Percentiles rank a stretch among this genome's conserved stretches.
These are phyloP conservation scores for Pyrrhoderma noxium DNA, from an alignment of 1,284 basidiomycete genomes.

Conservation along the genomic window DNA sequence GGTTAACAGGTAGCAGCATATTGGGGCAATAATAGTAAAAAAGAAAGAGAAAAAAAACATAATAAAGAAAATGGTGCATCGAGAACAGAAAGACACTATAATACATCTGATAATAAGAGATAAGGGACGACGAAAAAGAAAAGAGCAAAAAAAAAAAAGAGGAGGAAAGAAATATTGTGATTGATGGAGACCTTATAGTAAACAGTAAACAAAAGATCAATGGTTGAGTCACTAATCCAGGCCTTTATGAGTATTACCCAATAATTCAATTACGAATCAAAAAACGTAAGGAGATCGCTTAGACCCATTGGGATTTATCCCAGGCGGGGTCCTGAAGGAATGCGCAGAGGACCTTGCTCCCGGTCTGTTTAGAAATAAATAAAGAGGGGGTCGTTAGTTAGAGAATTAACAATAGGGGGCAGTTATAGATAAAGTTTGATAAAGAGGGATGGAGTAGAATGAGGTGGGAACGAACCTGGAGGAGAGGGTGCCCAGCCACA, in stretches of 20 bases:
- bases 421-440: too few species aligned
- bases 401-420: too few species aligned
- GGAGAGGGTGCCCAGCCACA: constrained; percentile 92
- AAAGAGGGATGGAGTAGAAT: background rate
- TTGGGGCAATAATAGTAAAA: background rate
- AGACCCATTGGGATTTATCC: constrained; percentile 74
- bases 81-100: constrained; percentile 7
- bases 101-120: constrained; percentile 3
- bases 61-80: background rate
- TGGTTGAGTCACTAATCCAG: too few species aligned
- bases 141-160: background rate
- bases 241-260: too few species aligned
- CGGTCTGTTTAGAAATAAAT: constrained; percentile 61
- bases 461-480: constrained; percentile 65
- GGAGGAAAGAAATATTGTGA: background rate
- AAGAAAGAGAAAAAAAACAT: background rate
- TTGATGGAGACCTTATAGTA: background rate
- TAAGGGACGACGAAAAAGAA: background rate
- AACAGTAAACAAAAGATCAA: background rate
- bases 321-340: constrained; percentile 90
- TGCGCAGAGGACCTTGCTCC: constrained; percentile 93
- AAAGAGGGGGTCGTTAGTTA: too few species aligned
- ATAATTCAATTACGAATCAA: too few species aligned
- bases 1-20: too few species aligned
- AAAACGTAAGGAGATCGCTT: too few species aligned